Evolutionary conservation across 257 asterid genomes (phyloP).

Genomic region (Vinca minor): DNA sequence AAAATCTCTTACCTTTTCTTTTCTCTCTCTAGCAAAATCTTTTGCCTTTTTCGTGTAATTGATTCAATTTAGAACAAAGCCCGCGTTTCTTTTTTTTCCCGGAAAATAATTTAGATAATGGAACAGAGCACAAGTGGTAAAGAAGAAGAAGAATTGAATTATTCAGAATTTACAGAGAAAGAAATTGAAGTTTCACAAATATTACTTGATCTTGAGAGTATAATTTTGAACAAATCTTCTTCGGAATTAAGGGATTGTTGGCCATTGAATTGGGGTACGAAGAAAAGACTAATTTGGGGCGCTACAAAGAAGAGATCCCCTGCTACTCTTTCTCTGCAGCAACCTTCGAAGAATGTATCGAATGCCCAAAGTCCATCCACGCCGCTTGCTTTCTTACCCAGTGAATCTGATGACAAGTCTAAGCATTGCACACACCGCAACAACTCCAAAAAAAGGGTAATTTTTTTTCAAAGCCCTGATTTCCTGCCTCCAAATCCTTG

Average conservation of each 20-base stretch:
- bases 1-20: not conserved
- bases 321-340: not conserved
- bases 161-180: conserved; percentile 4
- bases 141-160: not conserved
- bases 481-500: not conserved
- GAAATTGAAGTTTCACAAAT: conserved; percentile 40
- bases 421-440: conserved; percentile 17
- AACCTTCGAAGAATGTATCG: not conserved
- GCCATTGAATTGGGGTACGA: conserved; percentile 13
- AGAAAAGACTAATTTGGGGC: conserved; percentile 28
- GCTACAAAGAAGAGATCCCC: conserved; percentile 36
- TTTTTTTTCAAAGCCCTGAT: no score
- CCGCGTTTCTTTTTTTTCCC: not conserved
- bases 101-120: not conserved
- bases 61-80: not conserved
- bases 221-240: not conserved
- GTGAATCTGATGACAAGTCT: conserved; percentile 47
- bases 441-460: conserved; percentile 32
- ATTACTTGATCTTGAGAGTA: conserved; percentile 28
- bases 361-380: conserved; percentile 46
- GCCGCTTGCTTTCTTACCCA: conserved; percentile 42
- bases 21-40: not conserved
- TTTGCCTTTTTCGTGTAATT: not conserved
- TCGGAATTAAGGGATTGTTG: not conserved
- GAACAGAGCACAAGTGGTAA: not conserved